Evolutionary conservation across 345 rosid genomes (phyloP).

Genomic region (Murraya koenigii): DNA sequence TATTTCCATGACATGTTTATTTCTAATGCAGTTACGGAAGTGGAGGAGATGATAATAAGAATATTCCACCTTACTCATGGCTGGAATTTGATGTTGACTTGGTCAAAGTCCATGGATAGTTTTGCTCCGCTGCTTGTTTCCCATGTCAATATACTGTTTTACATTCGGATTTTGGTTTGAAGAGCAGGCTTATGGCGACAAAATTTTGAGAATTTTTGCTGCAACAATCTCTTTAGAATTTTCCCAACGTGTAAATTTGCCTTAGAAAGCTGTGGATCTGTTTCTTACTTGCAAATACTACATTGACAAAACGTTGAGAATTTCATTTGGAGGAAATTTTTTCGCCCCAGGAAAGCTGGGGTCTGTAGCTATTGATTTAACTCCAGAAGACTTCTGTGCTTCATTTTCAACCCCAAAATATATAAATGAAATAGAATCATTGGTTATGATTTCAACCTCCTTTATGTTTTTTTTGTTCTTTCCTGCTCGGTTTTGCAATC

Average conservation of each 20-base stretch:
- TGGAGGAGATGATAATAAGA: conserved; percentile 37
- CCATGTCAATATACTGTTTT: background rate
- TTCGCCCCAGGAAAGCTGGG: too few relatives aligned
- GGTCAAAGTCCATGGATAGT: conserved; percentile 43
- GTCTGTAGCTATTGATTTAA: background rate
- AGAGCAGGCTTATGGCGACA: background rate
- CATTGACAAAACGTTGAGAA: too few relatives aligned
- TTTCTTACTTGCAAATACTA: too few relatives aligned
- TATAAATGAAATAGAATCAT: background rate
- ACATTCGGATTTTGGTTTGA: background rate
- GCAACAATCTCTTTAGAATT: too few relatives aligned
- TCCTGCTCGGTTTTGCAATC: too few relatives aligned
- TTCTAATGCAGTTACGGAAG: conserved; percentile 46
- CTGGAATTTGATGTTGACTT: conserved; percentile 70
- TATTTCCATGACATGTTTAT: background rate
- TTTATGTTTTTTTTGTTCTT: too few relatives aligned
- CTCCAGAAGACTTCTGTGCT: background rate
- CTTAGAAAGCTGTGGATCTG: background rate
- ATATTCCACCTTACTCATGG: conserved; percentile 72
- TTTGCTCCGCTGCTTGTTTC: background rate
- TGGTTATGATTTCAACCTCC: background rate
- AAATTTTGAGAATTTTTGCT: background rate
- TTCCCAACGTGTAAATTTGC: background rate
- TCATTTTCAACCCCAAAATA: background rate
- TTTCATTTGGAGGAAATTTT: too few relatives aligned